Percentiles rank a stretch among this genome's conserved stretches.
These are phyloP conservation scores for Exidia glandulosa DNA, from an alignment of 768 basidiomycete genomes.

Conservation along the genomic window DNA sequence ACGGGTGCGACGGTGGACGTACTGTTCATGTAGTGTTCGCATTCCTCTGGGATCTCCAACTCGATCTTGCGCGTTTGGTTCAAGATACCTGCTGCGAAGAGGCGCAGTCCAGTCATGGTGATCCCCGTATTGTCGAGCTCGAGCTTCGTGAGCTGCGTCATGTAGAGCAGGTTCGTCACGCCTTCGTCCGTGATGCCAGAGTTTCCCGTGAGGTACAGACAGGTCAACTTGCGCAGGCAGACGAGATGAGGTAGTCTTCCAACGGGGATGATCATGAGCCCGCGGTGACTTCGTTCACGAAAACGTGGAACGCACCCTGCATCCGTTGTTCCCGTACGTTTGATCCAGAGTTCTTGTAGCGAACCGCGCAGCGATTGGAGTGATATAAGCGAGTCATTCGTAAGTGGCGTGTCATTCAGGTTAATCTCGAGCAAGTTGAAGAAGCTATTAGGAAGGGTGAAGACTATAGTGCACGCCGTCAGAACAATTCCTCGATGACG, in stretches of 20 bases:
- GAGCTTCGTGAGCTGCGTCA: conserved; percentile 37
- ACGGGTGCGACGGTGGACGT: conserved; percentile 7
- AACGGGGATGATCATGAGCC: neutral
- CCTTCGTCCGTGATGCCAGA: conserved; percentile 44
- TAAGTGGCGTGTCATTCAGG: conserved; percentile 32
- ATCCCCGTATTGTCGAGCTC: conserved; percentile 44
- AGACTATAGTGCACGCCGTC: conserved; percentile 23
- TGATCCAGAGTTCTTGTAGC: conserved; percentile 34
- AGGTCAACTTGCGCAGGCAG: conserved; percentile 37
- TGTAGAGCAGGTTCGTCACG: conserved; percentile 40
- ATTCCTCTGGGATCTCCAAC: conserved; percentile 42
- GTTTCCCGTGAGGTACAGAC: conserved; percentile 44
- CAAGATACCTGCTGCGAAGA: conserved; percentile 28
- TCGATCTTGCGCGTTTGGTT: conserved; percentile 31
- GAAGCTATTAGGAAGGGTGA: conserved; percentile 42
- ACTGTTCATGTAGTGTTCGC: conserved; percentile 47
- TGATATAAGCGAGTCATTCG: conserved; percentile 37
- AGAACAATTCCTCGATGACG: neutral
- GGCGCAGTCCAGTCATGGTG: conserved; percentile 47
- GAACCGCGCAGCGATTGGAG: conserved; percentile 41
- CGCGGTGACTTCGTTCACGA: neutral
- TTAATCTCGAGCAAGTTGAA: conserved; percentile 38
- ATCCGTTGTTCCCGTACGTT: conserved; percentile 46
- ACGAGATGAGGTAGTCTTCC: conserved; percentile 50
- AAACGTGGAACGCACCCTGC: conserved; percentile 37